Conservation (phyloP, 805 yeast species). For the Wickerhamomyces pijperi region DNA sequence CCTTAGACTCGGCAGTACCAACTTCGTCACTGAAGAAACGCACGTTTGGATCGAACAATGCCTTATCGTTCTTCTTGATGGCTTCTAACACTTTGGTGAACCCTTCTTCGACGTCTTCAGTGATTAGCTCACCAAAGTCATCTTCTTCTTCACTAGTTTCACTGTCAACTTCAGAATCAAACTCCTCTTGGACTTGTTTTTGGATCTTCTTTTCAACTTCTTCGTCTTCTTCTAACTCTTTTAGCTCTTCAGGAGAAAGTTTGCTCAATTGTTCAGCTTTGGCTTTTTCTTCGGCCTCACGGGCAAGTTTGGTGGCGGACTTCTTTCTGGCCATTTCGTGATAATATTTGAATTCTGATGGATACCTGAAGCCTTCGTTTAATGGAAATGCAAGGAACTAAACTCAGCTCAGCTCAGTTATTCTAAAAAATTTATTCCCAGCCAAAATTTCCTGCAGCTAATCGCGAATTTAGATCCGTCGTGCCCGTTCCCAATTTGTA, state of each 20-base stretch:
- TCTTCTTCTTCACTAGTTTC: slow-evolving; percentile 63
- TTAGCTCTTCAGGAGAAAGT: neutral
- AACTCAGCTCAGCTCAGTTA: too few relatives aligned
- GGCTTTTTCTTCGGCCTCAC: slow-evolving; percentile 26
- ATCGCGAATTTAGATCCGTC: too few relatives aligned
- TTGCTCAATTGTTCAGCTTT: slow-evolving; percentile 8
- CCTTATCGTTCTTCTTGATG: slow-evolving; percentile 54
- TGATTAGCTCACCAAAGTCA: slow-evolving; percentile 78
- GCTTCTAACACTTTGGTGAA: slow-evolving; percentile 63
- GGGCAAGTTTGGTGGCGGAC: slow-evolving; percentile 68
- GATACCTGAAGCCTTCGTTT: too few relatives aligned
- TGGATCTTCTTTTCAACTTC: slow-evolving; percentile 11
- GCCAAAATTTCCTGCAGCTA: too few relatives aligned
- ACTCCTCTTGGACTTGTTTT: slow-evolving; percentile 21
- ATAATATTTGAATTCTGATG: too few relatives aligned
- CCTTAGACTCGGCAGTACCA: slow-evolving; percentile 21
- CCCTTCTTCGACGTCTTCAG: slow-evolving; percentile 77
- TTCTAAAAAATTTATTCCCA: too few relatives aligned
- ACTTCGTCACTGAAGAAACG: slow-evolving; percentile 56
- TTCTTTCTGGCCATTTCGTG: slow-evolving; percentile 71
- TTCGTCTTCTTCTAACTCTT: slow-evolving; percentile 9
- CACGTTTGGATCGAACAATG: slow-evolving; percentile 54
- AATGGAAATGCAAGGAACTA: too few relatives aligned
- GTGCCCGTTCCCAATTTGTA: too few relatives aligned
- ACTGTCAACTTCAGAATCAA: slow-evolving; percentile 27